Base-by-base conservation (phyloP, 2,329 filamentous ascomycete genomes). In the Fusarium solani-melongenae region DNA sequence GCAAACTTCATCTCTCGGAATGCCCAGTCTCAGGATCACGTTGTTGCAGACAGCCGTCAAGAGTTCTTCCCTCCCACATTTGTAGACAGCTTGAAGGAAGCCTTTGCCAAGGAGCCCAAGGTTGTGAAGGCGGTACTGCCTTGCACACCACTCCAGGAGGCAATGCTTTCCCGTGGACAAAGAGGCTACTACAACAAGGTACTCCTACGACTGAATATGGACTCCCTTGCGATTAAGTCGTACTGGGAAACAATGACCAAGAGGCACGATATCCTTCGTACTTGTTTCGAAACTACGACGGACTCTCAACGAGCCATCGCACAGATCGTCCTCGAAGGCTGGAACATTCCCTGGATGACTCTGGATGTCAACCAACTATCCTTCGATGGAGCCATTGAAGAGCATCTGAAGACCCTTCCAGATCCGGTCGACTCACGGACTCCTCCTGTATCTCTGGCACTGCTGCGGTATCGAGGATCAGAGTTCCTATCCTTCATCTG, bases 121-220 rank as follows among this genome's bases (percentile, higher is more conserved):
- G 51, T 74, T 0, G 83, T 93, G 4, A 82, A 88, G 33, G 85
- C 84, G 2, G 86, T 97, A 10, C 83, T 95, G 6, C 95, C 95
- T 1, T 98, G 95, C 79, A 97, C 94, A 2, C 93, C 95, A 1
- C 84, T 98, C 0, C 95, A 98, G 80, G 93, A 97, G 83, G 93
- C 92, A 1, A 98, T 98, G 94, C 85, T 98, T 1, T 88, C 90
- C 10, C 76, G 84, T 70, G 81, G 81, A 2, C 80, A 83, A 12
- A 82, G 83, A 2, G 86, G 90, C 2, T 98, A 98, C 79, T 90
- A 88, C 76, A 98, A 97, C 79, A 89, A 89, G 56, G 90, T 94
- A 64, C 81, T 92, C 0, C 88, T 97, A 70, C 85, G 87, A 7
- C 79, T 97, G 8, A 82, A 81, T 6, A 84, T 86, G 1, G 81